A percentile compares a stretch with the other conserved stretches of the same genome.
Evolutionary conservation across 345 rosid genomes (phyloP).

Genomic region (Salix exigua): DNA sequence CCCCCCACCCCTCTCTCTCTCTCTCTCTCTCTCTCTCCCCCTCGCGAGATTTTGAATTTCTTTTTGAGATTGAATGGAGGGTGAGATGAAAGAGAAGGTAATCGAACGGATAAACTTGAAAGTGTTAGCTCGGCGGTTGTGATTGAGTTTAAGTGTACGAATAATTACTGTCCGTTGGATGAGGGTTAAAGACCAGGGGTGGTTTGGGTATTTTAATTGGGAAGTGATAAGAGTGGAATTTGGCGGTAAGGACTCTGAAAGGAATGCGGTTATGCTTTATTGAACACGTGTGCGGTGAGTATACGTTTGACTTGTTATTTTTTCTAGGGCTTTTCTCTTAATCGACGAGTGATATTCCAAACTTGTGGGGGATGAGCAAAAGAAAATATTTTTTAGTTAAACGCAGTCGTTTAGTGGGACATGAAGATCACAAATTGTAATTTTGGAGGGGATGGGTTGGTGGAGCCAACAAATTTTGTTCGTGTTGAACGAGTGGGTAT

Average conservation of each 20-base stretch:
- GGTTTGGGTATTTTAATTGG: neutral
- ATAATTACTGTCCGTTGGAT: conserved; percentile 23
- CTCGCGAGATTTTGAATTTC: conserved; percentile 38
- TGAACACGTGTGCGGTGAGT: conserved; percentile 21
- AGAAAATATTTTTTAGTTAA: neutral
- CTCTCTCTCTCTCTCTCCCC: conserved; percentile 15
- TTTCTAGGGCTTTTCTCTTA: neutral
- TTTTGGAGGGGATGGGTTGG: too few species aligned
- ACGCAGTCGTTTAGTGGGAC: too few species aligned
- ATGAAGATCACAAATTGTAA: too few species aligned
- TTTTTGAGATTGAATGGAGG: conserved; percentile 16
- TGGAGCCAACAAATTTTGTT: too few species aligned
- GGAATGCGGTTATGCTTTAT: neutral
- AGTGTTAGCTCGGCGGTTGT: conserved; percentile 24
- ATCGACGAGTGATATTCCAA: conserved; percentile 25
- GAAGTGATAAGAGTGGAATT: conserved; percentile 29
- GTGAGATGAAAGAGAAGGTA: conserved; percentile 7
- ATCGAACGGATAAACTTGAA: conserved; percentile 38
- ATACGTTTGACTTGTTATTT: neutral
- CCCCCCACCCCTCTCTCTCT: neutral
- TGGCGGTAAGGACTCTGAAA: conserved; percentile 44
- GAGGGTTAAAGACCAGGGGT: conserved; percentile 1
- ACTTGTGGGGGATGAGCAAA: neutral
- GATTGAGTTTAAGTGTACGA: conserved; percentile 7
- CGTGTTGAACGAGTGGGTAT: too few species aligned